These are phyloP conservation scores for Pythium coloratum DNA, from an alignment of 352 stramenopile species.

Conservation along the genomic window DNA sequence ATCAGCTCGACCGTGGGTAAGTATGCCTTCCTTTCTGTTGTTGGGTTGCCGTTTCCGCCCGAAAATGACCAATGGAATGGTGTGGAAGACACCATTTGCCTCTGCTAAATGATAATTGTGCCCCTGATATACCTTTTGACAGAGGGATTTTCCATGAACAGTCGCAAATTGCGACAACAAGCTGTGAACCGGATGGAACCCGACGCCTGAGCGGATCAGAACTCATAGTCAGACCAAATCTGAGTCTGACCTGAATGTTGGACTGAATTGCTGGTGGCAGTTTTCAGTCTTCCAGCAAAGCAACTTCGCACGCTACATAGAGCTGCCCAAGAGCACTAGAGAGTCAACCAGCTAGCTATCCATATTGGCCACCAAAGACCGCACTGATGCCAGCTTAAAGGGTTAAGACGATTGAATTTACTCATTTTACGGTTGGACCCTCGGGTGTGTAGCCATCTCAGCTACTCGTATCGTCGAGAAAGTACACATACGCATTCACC, in stretches of 20 bases:
- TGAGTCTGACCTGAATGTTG: background rate
- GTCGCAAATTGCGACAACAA: background rate
- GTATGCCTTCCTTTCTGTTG: background rate
- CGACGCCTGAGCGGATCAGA: background rate
- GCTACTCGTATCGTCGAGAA: background rate
- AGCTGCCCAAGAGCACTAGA: no score
- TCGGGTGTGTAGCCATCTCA: background rate
- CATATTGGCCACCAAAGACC: no score
- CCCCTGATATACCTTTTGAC: slow-evolving; percentile 8
- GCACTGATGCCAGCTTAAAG: no score
- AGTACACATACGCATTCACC: background rate
- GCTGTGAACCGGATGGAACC: background rate
- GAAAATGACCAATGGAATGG: background rate
- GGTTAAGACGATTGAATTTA: background rate
- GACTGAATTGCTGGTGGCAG: no score
- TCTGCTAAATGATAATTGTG: background rate
- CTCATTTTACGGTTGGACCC: background rate
- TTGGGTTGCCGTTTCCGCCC: slow-evolving; percentile 27
- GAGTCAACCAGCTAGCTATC: no score
- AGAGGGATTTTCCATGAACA: background rate
- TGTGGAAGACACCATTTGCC: slow-evolving; percentile 17
- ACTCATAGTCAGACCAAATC: background rate
- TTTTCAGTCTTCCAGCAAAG: no score
- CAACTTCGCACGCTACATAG: no score
- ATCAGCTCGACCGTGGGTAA: background rate